Evolutionary conservation across 345 rosid species (phyloP).

Genomic region (Aquilaria malaccensis): DNA sequence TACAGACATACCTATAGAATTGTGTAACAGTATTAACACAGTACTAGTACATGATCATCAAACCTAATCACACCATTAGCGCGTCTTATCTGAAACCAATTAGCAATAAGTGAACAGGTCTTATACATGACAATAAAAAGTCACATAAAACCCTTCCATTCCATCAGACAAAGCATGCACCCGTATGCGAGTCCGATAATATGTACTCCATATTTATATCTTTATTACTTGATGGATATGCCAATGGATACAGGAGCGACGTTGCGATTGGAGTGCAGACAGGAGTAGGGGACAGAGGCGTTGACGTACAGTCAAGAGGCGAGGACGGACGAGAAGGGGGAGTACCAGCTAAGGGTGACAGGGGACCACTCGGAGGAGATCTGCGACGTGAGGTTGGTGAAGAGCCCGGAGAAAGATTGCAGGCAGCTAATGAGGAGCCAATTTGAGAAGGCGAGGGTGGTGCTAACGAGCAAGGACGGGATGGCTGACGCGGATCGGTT

Average conservation of each 20-base stretch:
- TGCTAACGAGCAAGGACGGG: slow-evolving; percentile 18
- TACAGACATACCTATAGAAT: no score
- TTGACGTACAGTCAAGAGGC: slow-evolving; percentile 12
- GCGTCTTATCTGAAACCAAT: no score
- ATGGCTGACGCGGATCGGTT: not conserved
- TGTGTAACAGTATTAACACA: no score
- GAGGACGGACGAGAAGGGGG: slow-evolving; percentile 14
- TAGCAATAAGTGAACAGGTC: no score
- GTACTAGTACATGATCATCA: no score
- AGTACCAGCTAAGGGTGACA: slow-evolving; percentile 13
- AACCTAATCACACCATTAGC: no score
- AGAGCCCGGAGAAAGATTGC: slow-evolving; percentile 17
- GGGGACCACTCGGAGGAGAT: slow-evolving; percentile 30
- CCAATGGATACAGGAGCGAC: slow-evolving; percentile 15
- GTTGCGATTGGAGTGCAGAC: slow-evolving; percentile 24
- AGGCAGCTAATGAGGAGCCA: slow-evolving; percentile 7
- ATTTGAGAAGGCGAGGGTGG: slow-evolving; percentile 12
- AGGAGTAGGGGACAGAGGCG: not conserved
- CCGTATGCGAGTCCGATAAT: no score
- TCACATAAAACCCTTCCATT: no score
- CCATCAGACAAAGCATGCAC: no score
- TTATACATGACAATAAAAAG: no score
- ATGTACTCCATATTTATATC: no score
- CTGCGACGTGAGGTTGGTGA: slow-evolving; percentile 18
- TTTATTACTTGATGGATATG: not conserved